Base-by-base conservation (phyloP, 1,139 yeast species). In the Debaryomycetaceae sp. region DNA sequence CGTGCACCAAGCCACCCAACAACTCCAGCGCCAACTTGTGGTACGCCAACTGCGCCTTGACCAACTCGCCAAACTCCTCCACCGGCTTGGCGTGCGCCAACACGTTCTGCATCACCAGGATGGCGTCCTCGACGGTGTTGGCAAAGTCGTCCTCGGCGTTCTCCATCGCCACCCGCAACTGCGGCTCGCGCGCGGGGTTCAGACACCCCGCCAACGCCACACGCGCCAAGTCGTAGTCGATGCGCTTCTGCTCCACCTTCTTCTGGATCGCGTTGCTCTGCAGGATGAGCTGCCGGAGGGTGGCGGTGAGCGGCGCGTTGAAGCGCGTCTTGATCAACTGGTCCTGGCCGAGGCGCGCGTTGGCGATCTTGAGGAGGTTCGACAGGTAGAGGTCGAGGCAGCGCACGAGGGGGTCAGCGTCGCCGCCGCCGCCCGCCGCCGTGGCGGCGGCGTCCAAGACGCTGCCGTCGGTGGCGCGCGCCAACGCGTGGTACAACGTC, bases 61-160 rank as follows among this genome's bases (percentile, higher is more conserved):
- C 73, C 44, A 85, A 70, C 51, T 81, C 89, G 37, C 71, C 68
- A 41, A 85, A 61, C 52, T 81, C 83, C 36, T 78, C 72, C 46
- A 83, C 65, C 14, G 91, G 85, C 45, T 78, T 75, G 23, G 91
- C 80, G 38, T 80, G 71, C 39, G 80, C 81, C 46, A 85, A 75
- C 16, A 83, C 89, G 51, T 81, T 80, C 61, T 81, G 85, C 91
- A 86, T 81, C 39, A 83, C 77, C 30, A 78, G 69, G 33, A 84
- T 86, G 20, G 95, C 94, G 51, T 83, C 95, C 58, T 86, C 95
- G 22, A 88, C 89, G 14, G 91, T 83, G 43, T 84, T 85, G 28
- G 93, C 95, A 55, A 86, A 85, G 47, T 83, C 93, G 48, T 86
- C 95, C 58, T 86, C 95, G 27, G 89, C 80, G 42, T 80, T 77